Conservation (phyloP, 306 rosid genomes). For the Gastrolobium villosum region DNA sequence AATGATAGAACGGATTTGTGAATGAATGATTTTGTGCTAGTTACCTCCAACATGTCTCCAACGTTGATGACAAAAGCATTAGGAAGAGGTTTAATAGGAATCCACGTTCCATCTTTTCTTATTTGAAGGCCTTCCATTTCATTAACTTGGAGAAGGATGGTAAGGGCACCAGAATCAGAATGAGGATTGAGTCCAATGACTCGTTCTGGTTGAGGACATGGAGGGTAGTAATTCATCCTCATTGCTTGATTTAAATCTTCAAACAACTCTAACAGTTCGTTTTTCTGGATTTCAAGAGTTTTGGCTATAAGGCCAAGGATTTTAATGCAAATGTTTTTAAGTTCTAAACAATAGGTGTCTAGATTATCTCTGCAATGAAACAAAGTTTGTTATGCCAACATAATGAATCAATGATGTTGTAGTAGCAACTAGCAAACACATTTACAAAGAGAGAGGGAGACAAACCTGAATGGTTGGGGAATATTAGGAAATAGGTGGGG, state of each 20-base stretch:
- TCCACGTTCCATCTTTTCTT: constrained; percentile 47
- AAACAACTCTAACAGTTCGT: constrained; percentile 31
- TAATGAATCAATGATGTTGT: background rate
- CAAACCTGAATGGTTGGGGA: constrained; percentile 48
- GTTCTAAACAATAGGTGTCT: constrained; percentile 40
- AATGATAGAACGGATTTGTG: background rate
- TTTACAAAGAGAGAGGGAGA: background rate
- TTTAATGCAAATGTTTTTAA: constrained; percentile 10
- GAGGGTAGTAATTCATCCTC: constrained; percentile 53
- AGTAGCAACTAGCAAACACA: background rate
- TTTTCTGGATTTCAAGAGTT: constrained; percentile 35
- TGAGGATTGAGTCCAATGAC: constrained; percentile 50
- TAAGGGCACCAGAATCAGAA: constrained; percentile 47
- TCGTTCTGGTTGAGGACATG: constrained; percentile 46
- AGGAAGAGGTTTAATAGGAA: constrained; percentile 44
- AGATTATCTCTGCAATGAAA: constrained; percentile 43
- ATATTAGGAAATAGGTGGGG: constrained; percentile 25
- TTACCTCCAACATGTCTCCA: constrained; percentile 53
- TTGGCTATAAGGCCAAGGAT: constrained; percentile 42
- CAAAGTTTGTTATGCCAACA: background rate
- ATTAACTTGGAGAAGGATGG: constrained; percentile 52
- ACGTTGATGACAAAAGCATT: constrained; percentile 48
- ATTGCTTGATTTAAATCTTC: constrained; percentile 43
- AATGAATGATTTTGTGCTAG: constrained; percentile 1
- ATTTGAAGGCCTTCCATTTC: constrained; percentile 52